Evolutionary conservation across 768 basidiomycete species (phyloP), one percentile per base, ranked within the genome.

Genomic region (Cantharellus cinnabarinus): DNA sequence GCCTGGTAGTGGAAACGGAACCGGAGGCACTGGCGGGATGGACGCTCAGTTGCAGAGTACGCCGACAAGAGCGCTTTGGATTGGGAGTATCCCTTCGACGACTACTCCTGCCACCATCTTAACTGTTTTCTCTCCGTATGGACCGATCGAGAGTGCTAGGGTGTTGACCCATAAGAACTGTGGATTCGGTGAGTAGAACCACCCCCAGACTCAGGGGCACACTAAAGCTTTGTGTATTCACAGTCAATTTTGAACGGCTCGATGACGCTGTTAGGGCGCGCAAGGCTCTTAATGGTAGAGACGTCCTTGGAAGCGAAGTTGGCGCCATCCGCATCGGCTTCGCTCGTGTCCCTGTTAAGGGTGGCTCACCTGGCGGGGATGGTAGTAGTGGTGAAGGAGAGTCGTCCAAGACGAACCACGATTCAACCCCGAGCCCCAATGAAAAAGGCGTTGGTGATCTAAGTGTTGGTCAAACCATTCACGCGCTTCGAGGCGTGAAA

Each of bases 141-240:
- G 95, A 0, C 89, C 93, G 2, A 97, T 99, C 63, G 95, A 99
- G 71, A 93, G 88, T 56, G 95, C 94, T 4, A 75, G 95, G 61
- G 91, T 98, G 10, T 74, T 99, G 65, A 93, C 90, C 2, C 90
- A 95, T 74, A 98, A 98, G 74, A 94, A 94, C 64, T 95, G 95
- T 70, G 89, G 89, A 61, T 88, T 86, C 71, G 85, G 81, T 83
- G 60, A 69, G 82, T 79, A 3, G 37, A 42, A 55, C 41, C 34
- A 42, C 42, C 29, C 14, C 59, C 65, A 10, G 15, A 38, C 56
- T 4, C 40, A 34, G n/a, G 14, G 14, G n/a, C 65, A 29, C 10
- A 10, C 52, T 56, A 48, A 51, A 42, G 52, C n/a, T 35, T 2
- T 54, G 5, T 14, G 3, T 50, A 40, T 50, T 61, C 50, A 60